Percentiles rank a stretch among this genome's conserved stretches.
Conservation (phyloP, 495 filamentous ascomycete species). For the Hyaloscypha bicolor region DNA sequence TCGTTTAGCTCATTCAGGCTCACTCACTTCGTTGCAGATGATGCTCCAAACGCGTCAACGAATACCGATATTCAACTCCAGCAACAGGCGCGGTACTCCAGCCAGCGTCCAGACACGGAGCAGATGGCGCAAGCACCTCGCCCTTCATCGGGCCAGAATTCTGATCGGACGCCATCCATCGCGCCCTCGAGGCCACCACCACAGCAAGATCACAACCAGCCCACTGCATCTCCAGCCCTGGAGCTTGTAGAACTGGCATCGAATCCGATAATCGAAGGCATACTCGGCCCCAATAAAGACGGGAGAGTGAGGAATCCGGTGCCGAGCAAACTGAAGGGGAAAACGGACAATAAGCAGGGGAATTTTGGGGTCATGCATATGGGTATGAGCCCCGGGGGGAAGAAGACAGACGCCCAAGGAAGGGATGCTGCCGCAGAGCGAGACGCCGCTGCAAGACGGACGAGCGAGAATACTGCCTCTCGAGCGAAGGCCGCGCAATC, state of each 20-base stretch:
- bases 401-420: constrained; percentile 44
- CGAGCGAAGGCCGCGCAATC: constrained; percentile 53
- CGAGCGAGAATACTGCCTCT: constrained; percentile 56
- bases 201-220: constrained; percentile 16
- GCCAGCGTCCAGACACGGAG: constrained; percentile 1
- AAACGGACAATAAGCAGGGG: constrained; percentile 57
- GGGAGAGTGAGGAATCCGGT: constrained; percentile 59
- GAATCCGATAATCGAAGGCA: constrained; percentile 35
- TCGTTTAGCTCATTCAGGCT: constrained; percentile 29
- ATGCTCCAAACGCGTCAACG: constrained; percentile 13
- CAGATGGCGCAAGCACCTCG: constrained; percentile 28
- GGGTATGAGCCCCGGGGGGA: constrained; percentile 41
- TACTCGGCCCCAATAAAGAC: constrained; percentile 40
- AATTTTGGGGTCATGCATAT: constrained; percentile 63
- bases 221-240: constrained; percentile 27
- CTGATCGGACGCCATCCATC: constrained; percentile 18
- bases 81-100: background rate
- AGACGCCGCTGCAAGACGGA: constrained; percentile 40
- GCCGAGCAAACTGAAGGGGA: constrained; percentile 58
- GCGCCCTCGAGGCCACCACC: constrained; percentile 14
- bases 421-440: constrained; percentile 56
- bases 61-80: background rate
- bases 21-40: constrained; percentile 17
- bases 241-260: constrained; percentile 29
- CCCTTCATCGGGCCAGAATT: constrained; percentile 26